A percentile compares a stretch with the other conserved stretches of the same genome.
Evolutionary conservation across 768 basidiomycete species (phyloP).

Genomic region (Mycena crocata): DNA sequence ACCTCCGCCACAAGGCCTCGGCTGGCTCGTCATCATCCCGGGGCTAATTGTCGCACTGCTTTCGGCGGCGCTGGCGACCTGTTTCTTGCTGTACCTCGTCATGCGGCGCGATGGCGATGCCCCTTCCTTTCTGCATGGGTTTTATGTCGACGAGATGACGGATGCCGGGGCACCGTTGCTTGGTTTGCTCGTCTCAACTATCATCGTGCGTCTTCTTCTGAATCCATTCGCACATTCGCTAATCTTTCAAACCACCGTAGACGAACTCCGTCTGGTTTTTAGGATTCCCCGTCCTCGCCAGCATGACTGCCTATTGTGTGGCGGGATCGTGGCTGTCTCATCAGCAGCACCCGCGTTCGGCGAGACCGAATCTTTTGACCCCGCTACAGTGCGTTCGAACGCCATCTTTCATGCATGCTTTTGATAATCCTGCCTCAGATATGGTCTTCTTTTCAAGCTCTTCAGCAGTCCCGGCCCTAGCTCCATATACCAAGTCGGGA

Average conservation of each 20-base stretch:
- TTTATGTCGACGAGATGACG: slow-evolving; percentile 25
- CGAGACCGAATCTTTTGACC: slow-evolving; percentile 17
- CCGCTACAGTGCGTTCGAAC: slow-evolving; percentile 30
- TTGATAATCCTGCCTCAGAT: slow-evolving; percentile 9
- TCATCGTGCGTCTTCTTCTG: slow-evolving; percentile 22
- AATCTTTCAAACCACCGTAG: not conserved
- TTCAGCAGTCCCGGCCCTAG: slow-evolving; percentile 18
- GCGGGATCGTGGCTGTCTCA: slow-evolving; percentile 27
- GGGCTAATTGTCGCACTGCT: slow-evolving; percentile 25
- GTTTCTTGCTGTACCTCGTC: slow-evolving; percentile 16
- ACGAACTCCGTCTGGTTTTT: slow-evolving; percentile 27
- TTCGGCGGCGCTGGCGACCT: slow-evolving; percentile 19
- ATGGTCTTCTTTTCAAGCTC: slow-evolving; percentile 31
- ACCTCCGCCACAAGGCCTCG: slow-evolving; percentile 14
- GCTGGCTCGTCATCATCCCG: slow-evolving; percentile 28
- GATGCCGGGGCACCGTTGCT: slow-evolving; percentile 9
- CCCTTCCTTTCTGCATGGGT: slow-evolving; percentile 10
- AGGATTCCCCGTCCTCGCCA: slow-evolving; percentile 25
- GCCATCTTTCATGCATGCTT: not conserved
- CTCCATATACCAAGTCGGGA: slow-evolving; percentile 10
- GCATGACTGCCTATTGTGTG: slow-evolving; percentile 28
- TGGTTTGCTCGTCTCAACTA: slow-evolving; percentile 20
- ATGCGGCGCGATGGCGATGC: not conserved
- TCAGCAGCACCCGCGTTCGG: slow-evolving; percentile 27
- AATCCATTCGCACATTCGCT: not conserved